Base-by-base conservation (phyloP, 2,329 filamentous ascomycete species). In the Rhynchosporium secalis region DNA sequence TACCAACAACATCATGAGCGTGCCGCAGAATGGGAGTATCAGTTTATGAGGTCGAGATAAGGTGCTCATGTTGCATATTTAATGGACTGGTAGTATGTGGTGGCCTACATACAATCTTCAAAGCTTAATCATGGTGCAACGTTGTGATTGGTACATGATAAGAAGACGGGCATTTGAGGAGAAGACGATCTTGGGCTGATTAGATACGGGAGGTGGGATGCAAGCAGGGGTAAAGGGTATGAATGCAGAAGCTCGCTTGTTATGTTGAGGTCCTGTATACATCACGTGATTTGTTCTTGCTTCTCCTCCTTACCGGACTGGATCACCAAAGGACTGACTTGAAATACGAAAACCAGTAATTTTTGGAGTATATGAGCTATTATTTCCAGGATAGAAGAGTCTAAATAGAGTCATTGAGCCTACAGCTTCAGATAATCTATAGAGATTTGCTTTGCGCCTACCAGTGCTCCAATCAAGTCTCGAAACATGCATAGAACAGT, bases 71-170 rank as follows among this genome's bases (percentile, higher is more conserved):
- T 33, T 43, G 29, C 20, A n/a, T 26, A 33, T 10, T 55, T 15
- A 33, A 54, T 48, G 9, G 48, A 49, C 36, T 36, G 9, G 9
- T 36, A 36, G 33, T 36, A 36, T 10, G 5, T 36, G 9, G 33
- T 6, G 5, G 5, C 5, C 6, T 36, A 36, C 33, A 36, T 3
- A 40, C 40, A 56, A 49, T 43, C 26, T 15, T 58, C 47, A 58
- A 8, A 40, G 15, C n/a, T 58, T 54, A 61, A 63, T 63, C 58
- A 61, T 55, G 40, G 54, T 63, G 58, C 60, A 58, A 63, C 57
- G 58, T 63, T 60, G 58, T 60, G 38, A 36, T 29, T 51, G 26
- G 43, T 59, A 46, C 29, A 31, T 62, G 54, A 56, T 56, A 45
- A 31, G 54, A 46, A 20, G 4, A 12, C 40, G 12, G 54, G 54